Conservation (phyloP, 2,329 filamentous ascomycete genomes). For the Hypoxylon sp. region DNA sequence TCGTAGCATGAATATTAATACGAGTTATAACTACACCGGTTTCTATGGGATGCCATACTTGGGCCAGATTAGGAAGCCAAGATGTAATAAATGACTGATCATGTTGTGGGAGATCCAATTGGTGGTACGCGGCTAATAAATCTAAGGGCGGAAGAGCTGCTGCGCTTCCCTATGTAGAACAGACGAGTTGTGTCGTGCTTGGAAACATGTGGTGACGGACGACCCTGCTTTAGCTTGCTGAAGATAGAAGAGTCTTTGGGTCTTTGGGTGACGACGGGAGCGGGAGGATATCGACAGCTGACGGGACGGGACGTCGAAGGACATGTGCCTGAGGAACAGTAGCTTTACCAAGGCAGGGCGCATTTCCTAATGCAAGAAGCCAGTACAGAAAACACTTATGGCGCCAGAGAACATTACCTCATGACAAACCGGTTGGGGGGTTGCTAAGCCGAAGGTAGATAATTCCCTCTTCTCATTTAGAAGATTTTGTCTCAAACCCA, state of each 20-base stretch:
- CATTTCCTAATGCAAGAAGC: constrained; percentile 34
- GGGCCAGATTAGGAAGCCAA: not conserved
- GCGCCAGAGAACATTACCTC: not conserved
- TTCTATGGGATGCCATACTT: not conserved
- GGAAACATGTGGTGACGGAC: constrained; percentile 23
- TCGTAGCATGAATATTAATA: constrained; percentile 5
- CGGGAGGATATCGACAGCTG: constrained; percentile 39
- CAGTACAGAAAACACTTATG: constrained; percentile 24
- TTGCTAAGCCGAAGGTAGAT: not conserved
- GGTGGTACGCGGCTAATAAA: constrained; percentile 18
- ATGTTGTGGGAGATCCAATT: constrained; percentile 23
- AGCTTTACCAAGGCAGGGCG: constrained; percentile 21
- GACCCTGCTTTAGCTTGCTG: constrained; percentile 17
- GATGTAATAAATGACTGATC: constrained; percentile 27
- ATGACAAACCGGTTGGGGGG: not conserved
- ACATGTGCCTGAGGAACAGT: constrained; percentile 24
- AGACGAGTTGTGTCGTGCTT: constrained; percentile 17
- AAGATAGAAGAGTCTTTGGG: constrained; percentile 20
- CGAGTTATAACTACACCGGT: not conserved
- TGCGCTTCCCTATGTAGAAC: not conserved
- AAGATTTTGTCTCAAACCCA: not conserved
- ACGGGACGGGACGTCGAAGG: constrained; percentile 36
- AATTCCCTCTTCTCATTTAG: not conserved
- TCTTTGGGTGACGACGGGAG: constrained; percentile 19
- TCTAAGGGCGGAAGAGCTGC: constrained; percentile 1